Evolutionary conservation across 106 monocot genomes (phyloP), one percentile per base, ranked within the genome.

Genomic region (Phalaenopsis equestris): DNA sequence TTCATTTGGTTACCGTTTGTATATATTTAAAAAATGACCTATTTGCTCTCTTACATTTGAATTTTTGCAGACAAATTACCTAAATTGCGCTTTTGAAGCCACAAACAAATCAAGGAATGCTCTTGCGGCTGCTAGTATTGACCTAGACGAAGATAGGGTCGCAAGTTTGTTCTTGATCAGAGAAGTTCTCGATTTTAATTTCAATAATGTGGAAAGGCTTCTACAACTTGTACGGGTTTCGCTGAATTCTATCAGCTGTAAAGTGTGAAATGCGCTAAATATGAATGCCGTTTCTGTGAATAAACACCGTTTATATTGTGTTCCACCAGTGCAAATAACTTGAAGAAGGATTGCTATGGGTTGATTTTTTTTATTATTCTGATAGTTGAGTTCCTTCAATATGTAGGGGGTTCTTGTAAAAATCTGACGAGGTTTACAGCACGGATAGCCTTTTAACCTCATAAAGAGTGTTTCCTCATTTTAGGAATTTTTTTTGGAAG

Each of bases 41-140:
- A 30, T 19, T 1, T 30, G 6, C 48, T 37, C 30, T 67, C 30
- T 38, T 18, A 67, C 39, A 80, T 73, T 72, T 43, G 23, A 11
- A 49, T 79, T 19, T 19, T 87, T 84, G 58, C 87, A 96, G 96
- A 80, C 90, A 72, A 84, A 89, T 75, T 88, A 93, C 84, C 80
- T 90, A 42, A 92, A 87, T 79, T 80, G 55, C 79, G 93, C 93
- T 76, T 93, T 96, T 77, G 96, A 96, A 80, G 96, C 96, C 2
- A 90, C 93, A 52, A 93, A 81, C 72, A 96, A 90, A 87, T 90
- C 90, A 55, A 86, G 83, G 41, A 84, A 77, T 87, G 88, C 93
- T 76, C 81, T 96, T 84, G 82, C 88, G 72, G 37, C 4, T 61
- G 90, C 84, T 81, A 84, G 88, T 23, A 38, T 89, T 47, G 80